Evolutionary conservation across 176 grass and related monocot genomes (phyloP).

Genomic region (Bonia amplexicaulis): DNA sequence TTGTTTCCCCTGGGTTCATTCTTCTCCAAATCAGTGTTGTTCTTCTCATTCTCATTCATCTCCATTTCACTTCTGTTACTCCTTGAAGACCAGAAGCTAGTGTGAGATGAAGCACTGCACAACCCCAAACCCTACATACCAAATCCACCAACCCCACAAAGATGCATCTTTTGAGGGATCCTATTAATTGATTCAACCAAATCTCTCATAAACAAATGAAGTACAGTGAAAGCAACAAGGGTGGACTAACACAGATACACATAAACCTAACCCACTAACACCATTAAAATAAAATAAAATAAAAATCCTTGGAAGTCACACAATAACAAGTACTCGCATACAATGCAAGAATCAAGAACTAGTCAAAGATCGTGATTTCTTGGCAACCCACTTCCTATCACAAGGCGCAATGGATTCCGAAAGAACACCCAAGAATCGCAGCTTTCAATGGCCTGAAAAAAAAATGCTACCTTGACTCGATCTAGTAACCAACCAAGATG

Average conservation of each 20-base stretch:
- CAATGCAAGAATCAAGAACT: neutral
- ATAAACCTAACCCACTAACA: conserved; percentile 18
- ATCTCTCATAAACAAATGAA: neutral
- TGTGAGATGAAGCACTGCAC: neutral
- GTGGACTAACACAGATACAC: neutral
- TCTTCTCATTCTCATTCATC: conserved; percentile 40
- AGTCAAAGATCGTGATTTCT: neutral
- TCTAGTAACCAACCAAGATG: conserved; percentile 22
- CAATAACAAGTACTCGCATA: neutral
- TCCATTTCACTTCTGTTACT: conserved; percentile 35
- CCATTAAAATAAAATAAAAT: neutral
- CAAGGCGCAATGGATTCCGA: neutral
- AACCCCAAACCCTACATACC: conserved; percentile 13
- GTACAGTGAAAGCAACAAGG: conserved; percentile 13
- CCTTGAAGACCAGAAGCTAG: neutral
- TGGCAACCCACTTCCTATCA: neutral
- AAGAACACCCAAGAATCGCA: conserved; percentile 10
- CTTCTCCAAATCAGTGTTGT: conserved; percentile 30
- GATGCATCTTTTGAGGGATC: neutral
- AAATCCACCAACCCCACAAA: neutral
- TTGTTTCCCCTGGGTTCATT: conserved; percentile 8
- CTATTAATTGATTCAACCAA: neutral
- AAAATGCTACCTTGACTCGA: neutral
- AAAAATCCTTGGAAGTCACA: neutral
- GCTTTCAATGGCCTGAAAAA: neutral